Evolutionary conservation across 768 basidiomycete species (phyloP).

Genomic region (Ephemerocybe angulata): DNA sequence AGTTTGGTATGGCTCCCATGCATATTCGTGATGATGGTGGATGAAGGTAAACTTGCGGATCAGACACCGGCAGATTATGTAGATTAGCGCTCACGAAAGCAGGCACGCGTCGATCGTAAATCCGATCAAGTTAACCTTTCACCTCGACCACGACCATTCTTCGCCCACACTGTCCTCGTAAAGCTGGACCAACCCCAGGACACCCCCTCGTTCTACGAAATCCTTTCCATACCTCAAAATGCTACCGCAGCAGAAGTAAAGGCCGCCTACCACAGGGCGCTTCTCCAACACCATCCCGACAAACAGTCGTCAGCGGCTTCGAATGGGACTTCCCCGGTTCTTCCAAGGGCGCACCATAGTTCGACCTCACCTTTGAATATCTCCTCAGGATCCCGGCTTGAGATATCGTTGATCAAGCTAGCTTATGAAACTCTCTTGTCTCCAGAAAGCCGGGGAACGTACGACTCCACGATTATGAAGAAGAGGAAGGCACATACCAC

Average conservation of each 20-base stretch:
- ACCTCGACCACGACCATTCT: no score
- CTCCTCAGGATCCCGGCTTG: conserved; percentile 22
- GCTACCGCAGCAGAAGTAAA: conserved; percentile 59
- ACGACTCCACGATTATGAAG: conserved; percentile 39
- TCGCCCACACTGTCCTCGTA: no score
- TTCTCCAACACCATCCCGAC: conserved; percentile 62
- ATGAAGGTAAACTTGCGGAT: no score
- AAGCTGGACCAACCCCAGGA: conserved; percentile 5
- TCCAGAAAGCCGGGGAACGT: conserved; percentile 41
- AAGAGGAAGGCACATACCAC: neutral
- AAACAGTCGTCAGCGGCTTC: conserved; percentile 19
- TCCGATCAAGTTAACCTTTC: no score
- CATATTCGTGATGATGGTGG: no score
- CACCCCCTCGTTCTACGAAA: conserved; percentile 50
- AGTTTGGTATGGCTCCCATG: no score
- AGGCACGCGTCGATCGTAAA: no score
- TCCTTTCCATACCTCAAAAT: conserved; percentile 50
- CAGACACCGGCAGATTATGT: no score
- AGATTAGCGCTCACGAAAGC: no score
- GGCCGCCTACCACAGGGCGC: conserved; percentile 60
- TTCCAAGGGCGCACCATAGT: conserved; percentile 2
- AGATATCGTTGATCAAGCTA: conserved; percentile 60
- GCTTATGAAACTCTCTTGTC: conserved; percentile 64
- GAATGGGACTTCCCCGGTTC: neutral
- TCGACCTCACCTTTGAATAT: no score